Base-by-base conservation (phyloP, 2,329 filamentous ascomycete genomes). In the Aspergillus sp. region DNA sequence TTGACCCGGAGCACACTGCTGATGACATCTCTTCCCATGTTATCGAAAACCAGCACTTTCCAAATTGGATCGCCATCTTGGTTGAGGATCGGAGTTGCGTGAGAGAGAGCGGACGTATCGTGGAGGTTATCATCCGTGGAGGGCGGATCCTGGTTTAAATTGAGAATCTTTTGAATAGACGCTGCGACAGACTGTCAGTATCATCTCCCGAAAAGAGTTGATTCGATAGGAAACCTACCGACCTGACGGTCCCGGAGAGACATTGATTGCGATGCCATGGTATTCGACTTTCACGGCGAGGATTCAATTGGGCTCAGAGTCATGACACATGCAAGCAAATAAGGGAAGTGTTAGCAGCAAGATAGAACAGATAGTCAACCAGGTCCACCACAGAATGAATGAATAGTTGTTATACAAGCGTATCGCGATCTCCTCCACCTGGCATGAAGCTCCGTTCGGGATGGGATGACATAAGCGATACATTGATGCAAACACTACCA, bases 1-100 rank as follows among this genome's bases (percentile, higher is more conserved):
- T 90, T 95, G 53, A 98, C 93, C 50, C 90, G 81, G 55, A 98
- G 76, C 2, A 98, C 90, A 62, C 90, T 96, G 74, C 90, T 96
- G 62, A 98, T 96, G 50, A 98, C 88, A 79, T 97, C 90, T 66
- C 90, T 81, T 43, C 91, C 93, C 59, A 85, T 72, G 58, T 91
- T 86, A 69, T 98, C 94, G 65, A 98, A 97, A 7, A 98, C 89
- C 45, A 98, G 76, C 5, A 97, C 88, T 69, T 97, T 97, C 91
- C 91, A 97, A 73, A 96, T 90, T 1, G 91, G 90, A 61, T 95
- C 88, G 53, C 90, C 90, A 59, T 94, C 85, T 42, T 88, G 79
- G 58, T 90, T 90, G 52, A 95, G 74, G 46, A 96, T 86, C 13
- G 88, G 85, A n/a, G 84, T 84, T 33, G 84, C 80, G 19, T 85